Base-by-base conservation (phyloP, 2,329 filamentous ascomycete genomes). In the Paraphoma chrysanthemicola region DNA sequence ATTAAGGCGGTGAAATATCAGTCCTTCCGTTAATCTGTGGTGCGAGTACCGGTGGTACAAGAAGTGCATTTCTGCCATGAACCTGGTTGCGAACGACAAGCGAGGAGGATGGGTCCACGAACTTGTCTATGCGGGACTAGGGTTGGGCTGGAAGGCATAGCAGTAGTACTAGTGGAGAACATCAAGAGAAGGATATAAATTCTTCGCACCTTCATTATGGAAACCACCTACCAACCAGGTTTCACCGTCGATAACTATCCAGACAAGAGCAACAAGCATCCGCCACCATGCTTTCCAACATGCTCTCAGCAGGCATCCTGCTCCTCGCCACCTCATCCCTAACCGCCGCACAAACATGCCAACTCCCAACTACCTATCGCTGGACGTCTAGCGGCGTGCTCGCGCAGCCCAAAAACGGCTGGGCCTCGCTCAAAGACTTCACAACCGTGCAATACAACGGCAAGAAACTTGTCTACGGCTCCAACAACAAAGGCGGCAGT, bases 341-440 rank as follows among this genome's bases (percentile, higher is more conserved):
- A 17, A 55, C 51, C 33, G 52, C 53, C 11, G 63, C 66, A 9
- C 69, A 69, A 44, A 57, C 42, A 30, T 88, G 86, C 74, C 59
- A 68, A 30, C 82, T 88, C 39, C 85, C 85, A 0, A 81, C 85
- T 0, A 81, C 74, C 9, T 87, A 86, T 72, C 71, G 73, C 44
- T 88, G 86, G 85, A 82, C 80, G 33, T 85, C 83, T 10, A 82
- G 80, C 6, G 79, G 73, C 1, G 59, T 79, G 2, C 77, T 89
- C 7, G 83, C 85, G 1, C 66, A 76, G 4, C 86, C 86, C 0
- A 81, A 82, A 63, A 76, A 75, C 1, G 84, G 84, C 16, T 86
- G 83, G 84, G 78, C 75, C 2, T 78, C 85, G 4, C 79, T 90
- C 64, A 90, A 90, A 68, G 87, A 90, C 74, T 89, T 89, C 74